Percentiles rank a stretch among this genome's conserved stretches.
Evolutionary conservation across 306 rosid genomes (phyloP).

Genomic region (Prunus mongolica): DNA sequence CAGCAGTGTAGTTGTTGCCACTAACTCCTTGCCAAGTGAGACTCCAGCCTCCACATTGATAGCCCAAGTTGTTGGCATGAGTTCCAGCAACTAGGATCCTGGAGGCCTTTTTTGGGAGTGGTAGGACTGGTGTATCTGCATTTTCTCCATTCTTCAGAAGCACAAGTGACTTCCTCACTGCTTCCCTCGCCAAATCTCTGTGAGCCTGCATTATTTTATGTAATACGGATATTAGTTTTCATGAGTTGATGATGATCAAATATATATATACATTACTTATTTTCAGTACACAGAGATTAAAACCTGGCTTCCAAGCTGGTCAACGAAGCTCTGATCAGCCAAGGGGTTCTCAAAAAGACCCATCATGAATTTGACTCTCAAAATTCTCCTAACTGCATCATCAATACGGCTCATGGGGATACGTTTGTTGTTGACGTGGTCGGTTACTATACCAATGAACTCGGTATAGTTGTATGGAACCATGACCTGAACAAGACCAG

Average conservation of each 20-base stretch:
- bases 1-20: neutral
- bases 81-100: neutral
- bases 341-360: slow-evolving; percentile 20
- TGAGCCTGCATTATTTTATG: neutral
- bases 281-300: neutral
- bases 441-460: neutral
- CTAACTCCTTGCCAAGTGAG: slow-evolving; percentile 1
- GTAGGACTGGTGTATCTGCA: neutral
- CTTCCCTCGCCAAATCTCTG: neutral
- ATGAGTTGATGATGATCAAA: no score
- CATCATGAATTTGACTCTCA: slow-evolving; percentile 17
- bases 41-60: neutral
- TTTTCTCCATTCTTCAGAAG: neutral
- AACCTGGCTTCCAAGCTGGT: slow-evolving; percentile 17
- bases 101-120: neutral
- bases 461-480: slow-evolving; percentile 11
- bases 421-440: neutral
- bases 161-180: neutral
- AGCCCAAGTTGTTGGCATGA: neutral
- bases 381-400: slow-evolving; percentile 20
- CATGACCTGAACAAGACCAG: slow-evolving; percentile 9
- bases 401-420: neutral
- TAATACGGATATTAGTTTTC: no score
- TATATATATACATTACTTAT: neutral
- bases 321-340: slow-evolving; percentile 7